Evolutionary conservation across 2,329 filamentous ascomycete species (phyloP), one percentile per base, ranked within the genome.

Genomic region (Colletotrichum cereale): DNA sequence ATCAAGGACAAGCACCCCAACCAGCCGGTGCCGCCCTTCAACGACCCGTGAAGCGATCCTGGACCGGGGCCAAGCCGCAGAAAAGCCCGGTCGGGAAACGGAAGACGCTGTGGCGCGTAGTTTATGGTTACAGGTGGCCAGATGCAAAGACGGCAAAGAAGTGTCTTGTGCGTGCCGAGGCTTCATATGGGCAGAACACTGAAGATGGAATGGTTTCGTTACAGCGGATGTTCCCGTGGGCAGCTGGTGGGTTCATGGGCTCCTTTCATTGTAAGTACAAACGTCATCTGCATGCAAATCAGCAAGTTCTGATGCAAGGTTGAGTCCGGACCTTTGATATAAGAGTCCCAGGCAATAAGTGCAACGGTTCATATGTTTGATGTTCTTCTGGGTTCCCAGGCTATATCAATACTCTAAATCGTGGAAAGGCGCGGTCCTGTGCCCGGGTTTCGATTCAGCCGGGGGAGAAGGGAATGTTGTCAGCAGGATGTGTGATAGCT

Each of bases 371-470:
- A 5, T 18, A 10, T 29, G 5, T 7, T 2, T 8, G 1, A 26
- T 5, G 10, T 48, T 29, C 5, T 16, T 4, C 8, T 8, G 5
- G 6, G 5, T 18, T 29, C 1, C 14, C 14, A 12, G 24, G 7
- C 10, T 3, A 2, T 12, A 24, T 47, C 3, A 1, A 47, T 12
- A 3, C n/a, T 24, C 21, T 0, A 12, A 47, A 12, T 44, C 3
- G 42, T 47, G 10, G n/a, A 47, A 47, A 47, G 21, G 3, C 10
- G 3, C 3, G 7, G 4, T n/a, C 21, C 21, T 12, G 10, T 12
- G 21, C 21, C 24, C 10, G 10, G 24, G 4, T 2, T 2, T 10
- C 1, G 4, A 24, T 24, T 1, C 6, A 12, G 5, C 6, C 10
- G 10, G n/a, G 16, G 8, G 24, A 5, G 21, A 5, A 4, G 12